phyloP scores from a whole-genome alignment of 495 filamentous ascomycete genomes.

The Aspergillus carlsbadensis region DNA sequence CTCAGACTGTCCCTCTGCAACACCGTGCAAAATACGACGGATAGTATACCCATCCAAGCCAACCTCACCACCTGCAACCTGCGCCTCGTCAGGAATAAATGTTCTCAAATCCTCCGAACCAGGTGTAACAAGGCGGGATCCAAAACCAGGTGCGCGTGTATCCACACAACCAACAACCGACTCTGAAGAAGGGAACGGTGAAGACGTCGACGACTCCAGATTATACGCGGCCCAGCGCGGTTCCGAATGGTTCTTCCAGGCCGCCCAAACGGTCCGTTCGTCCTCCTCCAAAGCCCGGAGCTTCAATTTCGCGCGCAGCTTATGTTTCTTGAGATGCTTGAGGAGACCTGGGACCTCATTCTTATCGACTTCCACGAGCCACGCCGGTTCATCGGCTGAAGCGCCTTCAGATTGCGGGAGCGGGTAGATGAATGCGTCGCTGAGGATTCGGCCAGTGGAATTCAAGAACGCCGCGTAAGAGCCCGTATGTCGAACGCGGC shows the following conservation, averaged over 20 bases:
- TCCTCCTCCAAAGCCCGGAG: conserved; percentile 61
- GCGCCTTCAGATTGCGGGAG: conserved; percentile 33
- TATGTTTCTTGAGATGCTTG: conserved; percentile 77
- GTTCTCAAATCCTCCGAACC: conserved; percentile 38
- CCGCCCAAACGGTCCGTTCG: conserved; percentile 64
- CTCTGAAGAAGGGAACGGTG: conserved; percentile 24
- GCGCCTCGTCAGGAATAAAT: conserved; percentile 36
- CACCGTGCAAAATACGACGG: conserved; percentile 71
- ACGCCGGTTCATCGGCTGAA: conserved; percentile 48
- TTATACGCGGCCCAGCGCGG: conserved; percentile 48
- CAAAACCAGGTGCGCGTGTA: conserved; percentile 67
- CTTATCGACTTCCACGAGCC: conserved; percentile 81
- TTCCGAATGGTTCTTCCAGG: conserved; percentile 57
- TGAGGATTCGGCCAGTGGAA: conserved; percentile 75
- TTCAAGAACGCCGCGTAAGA: conserved; percentile 84
- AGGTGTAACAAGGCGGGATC: conserved; percentile 54
- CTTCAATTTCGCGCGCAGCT: conserved; percentile 74
- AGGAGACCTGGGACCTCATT: conserved; percentile 57
- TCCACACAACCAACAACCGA: conserved; percentile 53
- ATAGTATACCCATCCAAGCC: conserved; percentile 56
- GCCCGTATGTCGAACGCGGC: conserved; percentile 36
- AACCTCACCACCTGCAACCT: conserved; percentile 35
- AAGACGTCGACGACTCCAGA: conserved; percentile 34
- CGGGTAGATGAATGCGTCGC: conserved; percentile 89
- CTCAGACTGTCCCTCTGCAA: conserved; percentile 82